Conservation (phyloP, 2,329 filamentous ascomycete species). For the Penicillium sp. region DNA sequence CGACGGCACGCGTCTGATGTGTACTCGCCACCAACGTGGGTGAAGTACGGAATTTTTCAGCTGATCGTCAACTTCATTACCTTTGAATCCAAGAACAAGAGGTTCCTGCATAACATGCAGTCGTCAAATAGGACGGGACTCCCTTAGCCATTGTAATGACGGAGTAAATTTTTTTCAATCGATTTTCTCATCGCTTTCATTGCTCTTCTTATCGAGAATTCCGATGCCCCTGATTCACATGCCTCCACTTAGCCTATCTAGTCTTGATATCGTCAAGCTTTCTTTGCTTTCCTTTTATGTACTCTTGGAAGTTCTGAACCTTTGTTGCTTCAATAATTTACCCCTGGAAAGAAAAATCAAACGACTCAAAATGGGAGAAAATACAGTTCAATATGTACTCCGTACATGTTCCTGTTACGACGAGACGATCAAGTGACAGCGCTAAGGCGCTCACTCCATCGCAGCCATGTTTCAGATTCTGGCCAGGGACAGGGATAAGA, state of each 20-base stretch:
- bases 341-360: not conserved
- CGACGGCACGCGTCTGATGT: slow-evolving; percentile 3
- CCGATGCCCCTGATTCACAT: not conserved
- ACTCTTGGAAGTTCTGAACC: not conserved
- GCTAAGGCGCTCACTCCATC: slow-evolving; percentile 17
- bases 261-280: not conserved
- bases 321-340: not conserved
- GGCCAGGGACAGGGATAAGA: slow-evolving; percentile 10
- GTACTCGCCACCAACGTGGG: slow-evolving; percentile 25
- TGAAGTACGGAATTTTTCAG: slow-evolving; percentile 15
- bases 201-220: too few relatives aligned
- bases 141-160: not conserved
- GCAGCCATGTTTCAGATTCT: slow-evolving; percentile 35
- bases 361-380: not conserved
- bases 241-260: not conserved
- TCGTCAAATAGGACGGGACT: not conserved
- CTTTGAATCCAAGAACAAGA: not conserved
- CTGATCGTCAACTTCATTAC: slow-evolving; percentile 30
- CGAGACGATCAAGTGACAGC: slow-evolving; percentile 14
- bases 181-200: not conserved
- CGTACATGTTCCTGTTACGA: not conserved
- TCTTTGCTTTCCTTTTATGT: not conserved
- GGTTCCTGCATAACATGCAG: slow-evolving; percentile 15
- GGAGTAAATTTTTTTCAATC: not conserved
- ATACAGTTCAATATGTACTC: not conserved